Base-by-base conservation (phyloP, 2,329 filamentous ascomycete genomes). In the Sarocladium kiliense region DNA sequence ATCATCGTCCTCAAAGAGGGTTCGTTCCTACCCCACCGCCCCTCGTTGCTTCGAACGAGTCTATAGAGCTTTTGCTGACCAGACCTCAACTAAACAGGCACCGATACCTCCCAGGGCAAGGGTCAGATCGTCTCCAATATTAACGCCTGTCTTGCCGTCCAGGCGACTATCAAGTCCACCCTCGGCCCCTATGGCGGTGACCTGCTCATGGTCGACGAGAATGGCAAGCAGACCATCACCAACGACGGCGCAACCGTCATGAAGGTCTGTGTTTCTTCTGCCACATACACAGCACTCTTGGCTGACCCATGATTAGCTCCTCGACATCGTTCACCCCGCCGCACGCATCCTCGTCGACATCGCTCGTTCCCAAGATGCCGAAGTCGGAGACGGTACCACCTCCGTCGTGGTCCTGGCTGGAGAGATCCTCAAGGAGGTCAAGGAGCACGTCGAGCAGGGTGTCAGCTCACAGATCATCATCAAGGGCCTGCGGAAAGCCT, bases 171-270 rank as follows among this genome's bases (percentile, higher is more conserved):
- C 77, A 95, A 96, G 78, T 90, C 88, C 66, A 99, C 94, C 19
- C 81, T 99, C 34, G 94, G 94, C 39, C 94, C 94, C 32, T 99
- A 97, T 75, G 94, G 94, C 70, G 94, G 94, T 67, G 94, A 99
- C 76, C 77, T 97, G 70, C 81, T 99, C 71, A 87, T 99, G 76
- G 93, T 97, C 56, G 94, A 97, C 74, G 87, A 86, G 73, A 97
- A 97, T 79, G 94, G 94, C 72, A 87, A 77, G 73, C 91, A 97
- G 77, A 99, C 94, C 55, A 97, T 99, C 70, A 99, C 94, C 65
- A 99, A 99, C 75, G 94, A 99, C 77, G 94, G 94, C 68, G 94
- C 94, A 50, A 99, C 94, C 53, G 94, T 97, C 59, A 99, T 99
- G 94, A 97, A 97, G 86, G 89, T 91, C 71, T 64, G 73, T 55